Percentiles rank a stretch among this genome's conserved stretches.
Evolutionary conservation across 2,329 filamentous ascomycete genomes (phyloP).

Genomic region (Zasmidium cellare): DNA sequence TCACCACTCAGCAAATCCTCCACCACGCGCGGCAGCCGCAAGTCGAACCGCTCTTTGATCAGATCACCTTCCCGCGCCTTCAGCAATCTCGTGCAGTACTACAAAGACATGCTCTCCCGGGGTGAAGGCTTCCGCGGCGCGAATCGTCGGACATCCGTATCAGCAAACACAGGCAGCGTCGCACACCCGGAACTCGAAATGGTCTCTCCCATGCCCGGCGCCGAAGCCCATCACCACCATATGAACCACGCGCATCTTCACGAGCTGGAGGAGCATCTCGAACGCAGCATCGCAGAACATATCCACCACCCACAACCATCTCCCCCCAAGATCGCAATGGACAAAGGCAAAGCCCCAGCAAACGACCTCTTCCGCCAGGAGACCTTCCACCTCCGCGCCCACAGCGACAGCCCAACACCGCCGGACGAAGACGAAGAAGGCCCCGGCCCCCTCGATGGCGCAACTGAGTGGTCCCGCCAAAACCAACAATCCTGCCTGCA

Average conservation of each 20-base stretch:
- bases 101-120: slow-evolving; percentile 46
- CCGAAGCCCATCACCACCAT: slow-evolving; percentile 17
- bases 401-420: background rate
- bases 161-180: slow-evolving; percentile 42
- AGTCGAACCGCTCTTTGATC: slow-evolving; percentile 20
- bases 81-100: slow-evolving; percentile 45
- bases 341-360: background rate
- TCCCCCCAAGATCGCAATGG: background rate
- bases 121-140: slow-evolving; percentile 40
- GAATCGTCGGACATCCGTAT: slow-evolving; percentile 46
- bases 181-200: slow-evolving; percentile 51
- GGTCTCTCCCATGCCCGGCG: slow-evolving; percentile 32
- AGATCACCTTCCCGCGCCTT: slow-evolving; percentile 44
- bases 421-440: slow-evolving; percentile 16
- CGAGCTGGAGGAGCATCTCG: slow-evolving; percentile 18
- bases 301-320: background rate
- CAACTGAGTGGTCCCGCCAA: background rate
- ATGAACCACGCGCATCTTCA: slow-evolving; percentile 22
- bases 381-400: background rate
- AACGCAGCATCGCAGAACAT: background rate
- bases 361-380: background rate
- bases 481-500: background rate
- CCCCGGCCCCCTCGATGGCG: slow-evolving; percentile 15
- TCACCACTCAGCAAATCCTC: slow-evolving; percentile 11
- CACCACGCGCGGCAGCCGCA: slow-evolving; percentile 6